Evolutionary conservation across 2,329 filamentous ascomycete genomes (phyloP), one percentile per base, ranked within the genome.

Genomic region (Apiospora rasikravindrae): DNA sequence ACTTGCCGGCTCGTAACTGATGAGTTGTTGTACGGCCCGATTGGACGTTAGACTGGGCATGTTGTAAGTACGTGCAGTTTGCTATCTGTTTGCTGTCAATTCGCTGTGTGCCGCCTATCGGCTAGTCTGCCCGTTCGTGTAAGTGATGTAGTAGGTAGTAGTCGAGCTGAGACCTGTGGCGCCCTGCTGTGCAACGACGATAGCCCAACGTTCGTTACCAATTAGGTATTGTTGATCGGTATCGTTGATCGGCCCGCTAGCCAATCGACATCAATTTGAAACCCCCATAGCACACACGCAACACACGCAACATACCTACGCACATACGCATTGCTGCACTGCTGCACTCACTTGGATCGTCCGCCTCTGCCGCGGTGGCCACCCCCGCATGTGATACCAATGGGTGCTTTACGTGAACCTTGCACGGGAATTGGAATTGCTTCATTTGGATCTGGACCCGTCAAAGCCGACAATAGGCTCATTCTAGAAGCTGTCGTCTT

Each of bases 81-180:
- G 16, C 14, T 37, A 16, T 33, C 37, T 37, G 29, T 22, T 61
- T 4, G 16, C 11, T 37, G 16, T 33, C 53, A 14, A 33, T 3
- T 2, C 19, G 24, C 24, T 2, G 33, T 29, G 24, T 49, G 22
- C 22, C 22, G 22, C 45, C 22, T n/a, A 26, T 29, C 51, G 51
- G 26, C 51, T 57, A 57, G 51, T 37, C 10, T 61, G 26, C 10
- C 6, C 14, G 40, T 42, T 42, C 13, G 13, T 42, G 40, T 14
- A 37, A 37, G 33, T 37, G 33, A 29, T 57, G 13, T 5, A 14
- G n/a, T n/a, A 2, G 4, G 10, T 14, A 14, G 1, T 40, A 64
- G 29, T 64, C 40, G 29, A n/a, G 19, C 57, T 64, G 57, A 24
- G 57, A 64, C 29, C 29, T 64, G 57, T 64, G 57, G 57, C 57